These are phyloP conservation scores for Pseudomassariella vexata DNA, from an alignment of 2,329 filamentous ascomycete genomes.

Conservation along the genomic window DNA sequence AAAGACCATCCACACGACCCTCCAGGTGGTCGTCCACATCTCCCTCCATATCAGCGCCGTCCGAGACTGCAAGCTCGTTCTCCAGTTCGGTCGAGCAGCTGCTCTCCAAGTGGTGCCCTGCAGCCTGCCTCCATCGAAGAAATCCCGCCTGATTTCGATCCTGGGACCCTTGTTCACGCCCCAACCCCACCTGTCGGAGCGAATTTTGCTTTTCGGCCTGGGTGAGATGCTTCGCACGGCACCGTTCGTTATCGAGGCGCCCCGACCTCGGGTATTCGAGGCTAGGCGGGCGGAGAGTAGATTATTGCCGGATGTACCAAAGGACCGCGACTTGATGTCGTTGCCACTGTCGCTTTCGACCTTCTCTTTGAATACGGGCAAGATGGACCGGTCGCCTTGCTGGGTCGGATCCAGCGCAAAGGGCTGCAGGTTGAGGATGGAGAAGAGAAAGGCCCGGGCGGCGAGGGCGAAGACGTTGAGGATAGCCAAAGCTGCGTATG, in stretches of 20 bases:
- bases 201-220: constrained; percentile 10
- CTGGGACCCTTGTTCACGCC: constrained; percentile 37
- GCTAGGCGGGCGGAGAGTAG: constrained; percentile 23
- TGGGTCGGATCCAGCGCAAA: constrained; percentile 44
- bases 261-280: constrained; percentile 19
- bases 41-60: constrained; percentile 50
- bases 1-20: constrained; percentile 58
- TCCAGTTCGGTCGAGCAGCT: constrained; percentile 13
- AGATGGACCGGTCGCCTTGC: constrained; percentile 19
- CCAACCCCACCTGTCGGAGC: constrained; percentile 37
- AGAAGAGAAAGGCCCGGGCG: constrained; percentile 51
- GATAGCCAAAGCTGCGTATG: constrained; percentile 62
- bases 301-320: constrained; percentile 28
- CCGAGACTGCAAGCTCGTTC: constrained; percentile 12
- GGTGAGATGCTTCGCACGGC: constrained; percentile 16
- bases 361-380: constrained; percentile 50
- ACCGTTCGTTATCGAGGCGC: constrained; percentile 17
- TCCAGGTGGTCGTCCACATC: constrained; percentile 54
- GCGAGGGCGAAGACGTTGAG: constrained; percentile 44
- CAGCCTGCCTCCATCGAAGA: constrained; percentile 36
- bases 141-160: constrained; percentile 43
- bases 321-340: constrained; percentile 18
- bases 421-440: constrained; percentile 44
- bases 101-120: constrained; percentile 18
- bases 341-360: constrained; percentile 34